Evolutionary conservation across 805 yeast species (phyloP), one percentile per base, ranked within the genome.

Genomic region (Ogataea polymorpha): DNA sequence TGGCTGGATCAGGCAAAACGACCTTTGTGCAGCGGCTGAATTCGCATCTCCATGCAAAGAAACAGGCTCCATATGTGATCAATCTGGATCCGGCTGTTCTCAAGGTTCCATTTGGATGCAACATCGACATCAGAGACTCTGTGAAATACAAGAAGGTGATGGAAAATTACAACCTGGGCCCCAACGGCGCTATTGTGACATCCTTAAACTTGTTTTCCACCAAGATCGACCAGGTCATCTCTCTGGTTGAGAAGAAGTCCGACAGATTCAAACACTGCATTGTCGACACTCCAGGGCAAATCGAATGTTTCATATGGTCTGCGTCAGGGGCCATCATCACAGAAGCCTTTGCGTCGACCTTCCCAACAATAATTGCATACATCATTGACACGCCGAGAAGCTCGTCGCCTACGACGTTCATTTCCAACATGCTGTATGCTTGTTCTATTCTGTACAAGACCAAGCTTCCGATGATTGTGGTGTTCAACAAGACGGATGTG

Each of bases 231-330:
- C 99, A 93, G 66, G 97, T 93, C 4, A 80, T 93, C 35, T 75
- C 77, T 27, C 69, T 93, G 27, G 85, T 91, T 15, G 96, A 89
- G 56, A 88, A 89, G 58, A 78, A 91, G 51, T 67, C 80, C 1
- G 74, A 70, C 16, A 62, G 67, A 39, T 72, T 72, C 50, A 63
- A 78, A 15, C 83, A 89, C 61, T 86, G 90, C 49, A 82, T 93
- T 26, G 78, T 91, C 37, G 99, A 93, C 65, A 93, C 99, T 1
- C 99, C 99, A 0, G 99, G 99, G 10, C 99, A 93, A 65, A 93
- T 93, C 48, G 99, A 93, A 65, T 90, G 97, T 67, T 93, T 93
- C 62, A 89, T 93, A 31, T 93, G 99, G 99, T 82, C 95, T 33
- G 99, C 99, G 0, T 86, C 96, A 16, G 99, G 99, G 10, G 77